phyloP scores from a whole-genome alignment of 306 rosid species.

The Cotoneaster glaucophyllus region DNA sequence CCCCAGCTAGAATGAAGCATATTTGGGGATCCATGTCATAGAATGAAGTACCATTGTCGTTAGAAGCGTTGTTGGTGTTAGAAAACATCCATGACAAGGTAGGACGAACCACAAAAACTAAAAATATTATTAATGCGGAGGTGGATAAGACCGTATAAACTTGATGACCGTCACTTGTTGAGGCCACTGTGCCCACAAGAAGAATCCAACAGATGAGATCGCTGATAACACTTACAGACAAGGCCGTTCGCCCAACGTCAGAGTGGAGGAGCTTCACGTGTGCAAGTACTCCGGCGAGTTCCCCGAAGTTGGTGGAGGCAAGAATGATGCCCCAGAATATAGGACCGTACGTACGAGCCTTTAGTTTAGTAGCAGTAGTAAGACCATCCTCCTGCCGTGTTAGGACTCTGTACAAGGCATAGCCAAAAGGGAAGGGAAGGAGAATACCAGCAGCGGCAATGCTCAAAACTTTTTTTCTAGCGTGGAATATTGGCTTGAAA shows the following conservation, averaged over 20 bases:
- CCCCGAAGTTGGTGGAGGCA: background rate
- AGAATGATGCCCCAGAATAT: conserved; percentile 28
- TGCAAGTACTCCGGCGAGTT: background rate
- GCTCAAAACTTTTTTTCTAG: conserved; percentile 20
- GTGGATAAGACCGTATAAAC: conserved; percentile 10
- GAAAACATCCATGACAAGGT: conserved; percentile 22
- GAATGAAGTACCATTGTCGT: background rate
- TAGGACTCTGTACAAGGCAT: conserved; percentile 7
- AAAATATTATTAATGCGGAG: background rate
- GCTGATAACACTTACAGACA: background rate
- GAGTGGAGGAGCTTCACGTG: background rate
- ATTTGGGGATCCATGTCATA: conserved; percentile 21
- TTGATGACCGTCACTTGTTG: background rate
- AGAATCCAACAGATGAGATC: background rate
- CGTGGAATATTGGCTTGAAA: conserved; percentile 18
- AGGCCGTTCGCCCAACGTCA: background rate
- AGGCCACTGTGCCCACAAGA: background rate
- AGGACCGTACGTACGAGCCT: conserved; percentile 2
- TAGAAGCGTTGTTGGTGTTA: background rate
- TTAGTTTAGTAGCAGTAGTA: background rate
- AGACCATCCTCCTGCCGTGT: background rate
- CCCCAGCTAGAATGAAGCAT: conserved; percentile 17
- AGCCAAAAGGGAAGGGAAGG: conserved; percentile 23
- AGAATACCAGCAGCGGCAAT: conserved; percentile 27
- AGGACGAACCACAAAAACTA: conserved; percentile 22